Percentiles rank a stretch among this genome's conserved stretches.
phyloP scores from a whole-genome alignment of 306 rosid species.

The Quercus wislizeni region DNA sequence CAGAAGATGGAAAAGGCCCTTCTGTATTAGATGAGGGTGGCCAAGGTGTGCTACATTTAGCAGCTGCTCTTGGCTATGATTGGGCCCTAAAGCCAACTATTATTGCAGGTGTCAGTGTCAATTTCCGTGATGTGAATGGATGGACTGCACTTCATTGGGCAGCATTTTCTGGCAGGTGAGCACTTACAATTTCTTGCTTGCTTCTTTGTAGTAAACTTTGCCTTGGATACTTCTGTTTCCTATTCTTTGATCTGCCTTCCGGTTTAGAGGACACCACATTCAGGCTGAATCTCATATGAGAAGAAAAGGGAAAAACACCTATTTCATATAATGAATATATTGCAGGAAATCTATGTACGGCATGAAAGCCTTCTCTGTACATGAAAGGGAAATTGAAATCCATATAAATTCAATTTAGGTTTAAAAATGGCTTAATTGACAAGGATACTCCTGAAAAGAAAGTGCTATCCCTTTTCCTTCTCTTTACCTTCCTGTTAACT shows the following conservation, averaged over 20 bases:
- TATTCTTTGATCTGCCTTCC: neutral
- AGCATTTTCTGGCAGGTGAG: constrained; percentile 83
- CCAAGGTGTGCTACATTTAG: constrained; percentile 87
- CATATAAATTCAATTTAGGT: neutral
- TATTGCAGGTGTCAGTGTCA: constrained; percentile 75
- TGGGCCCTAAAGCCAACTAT: constrained; percentile 78
- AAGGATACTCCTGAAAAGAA: neutral
- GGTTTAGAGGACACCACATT: neutral
- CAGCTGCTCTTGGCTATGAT: constrained; percentile 84
- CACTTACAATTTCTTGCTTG: constrained; percentile 7
- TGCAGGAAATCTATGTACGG: neutral
- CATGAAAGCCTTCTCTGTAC: neutral
- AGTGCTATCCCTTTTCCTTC: constrained; percentile 3
- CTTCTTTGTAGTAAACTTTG: neutral
- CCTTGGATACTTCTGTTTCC: neutral
- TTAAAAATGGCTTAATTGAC: constrained; percentile 11
- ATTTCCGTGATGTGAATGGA: constrained; percentile 85
- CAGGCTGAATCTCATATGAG: neutral
- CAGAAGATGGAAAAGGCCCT: constrained; percentile 87
- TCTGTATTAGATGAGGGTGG: constrained; percentile 70
- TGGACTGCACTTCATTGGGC: constrained; percentile 99
- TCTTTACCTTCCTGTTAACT: neutral
- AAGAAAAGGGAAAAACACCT: neutral
- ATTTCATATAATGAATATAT: neutral
- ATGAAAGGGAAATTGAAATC: neutral